Conservation (phyloP, 2,329 filamentous ascomycete species). For the Kalmusia sp. region DNA sequence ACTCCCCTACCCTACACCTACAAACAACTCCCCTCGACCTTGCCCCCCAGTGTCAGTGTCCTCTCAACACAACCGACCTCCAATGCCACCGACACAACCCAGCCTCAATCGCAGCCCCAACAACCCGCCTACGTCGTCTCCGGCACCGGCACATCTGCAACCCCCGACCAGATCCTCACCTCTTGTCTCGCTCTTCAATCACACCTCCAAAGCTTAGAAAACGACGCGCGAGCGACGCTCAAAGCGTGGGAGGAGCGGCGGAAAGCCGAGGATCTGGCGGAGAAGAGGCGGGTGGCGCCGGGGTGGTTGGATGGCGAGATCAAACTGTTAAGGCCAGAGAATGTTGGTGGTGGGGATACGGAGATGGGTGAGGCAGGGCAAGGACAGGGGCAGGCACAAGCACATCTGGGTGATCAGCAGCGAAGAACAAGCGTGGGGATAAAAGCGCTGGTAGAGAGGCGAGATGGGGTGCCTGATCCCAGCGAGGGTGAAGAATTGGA, state of each 20-base stretch:
- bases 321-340: constrained; percentile 72
- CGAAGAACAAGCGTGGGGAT: constrained; percentile 26
- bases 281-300: constrained; percentile 80
- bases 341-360: constrained; percentile 45
- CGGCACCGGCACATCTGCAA: constrained; percentile 74
- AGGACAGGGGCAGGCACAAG: constrained; percentile 43
- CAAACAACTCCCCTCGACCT: constrained; percentile 83
- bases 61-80: constrained; percentile 33
- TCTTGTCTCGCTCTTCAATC: constrained; percentile 80
- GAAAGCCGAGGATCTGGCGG: constrained; percentile 71
- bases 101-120: constrained; percentile 37
- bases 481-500: constrained; percentile 68
- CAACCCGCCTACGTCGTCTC: constrained; percentile 74
- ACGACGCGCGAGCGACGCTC: constrained; percentile 72
- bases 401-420: constrained; percentile 1
- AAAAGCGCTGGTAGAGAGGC: constrained; percentile 32
- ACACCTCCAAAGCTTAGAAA: constrained; percentile 74
- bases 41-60: constrained; percentile 76
- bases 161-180: constrained; percentile 83
- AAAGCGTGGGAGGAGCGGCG: constrained; percentile 73
- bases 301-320: constrained; percentile 78
- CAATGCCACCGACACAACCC: neutral
- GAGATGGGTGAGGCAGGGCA: constrained; percentile 51
- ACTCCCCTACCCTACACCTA: constrained; percentile 96
- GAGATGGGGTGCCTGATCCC: constrained; percentile 45